These are phyloP conservation scores for Extremus antarcticus DNA, from an alignment of 495 filamentous ascomycete species.

Conservation along the genomic window DNA sequence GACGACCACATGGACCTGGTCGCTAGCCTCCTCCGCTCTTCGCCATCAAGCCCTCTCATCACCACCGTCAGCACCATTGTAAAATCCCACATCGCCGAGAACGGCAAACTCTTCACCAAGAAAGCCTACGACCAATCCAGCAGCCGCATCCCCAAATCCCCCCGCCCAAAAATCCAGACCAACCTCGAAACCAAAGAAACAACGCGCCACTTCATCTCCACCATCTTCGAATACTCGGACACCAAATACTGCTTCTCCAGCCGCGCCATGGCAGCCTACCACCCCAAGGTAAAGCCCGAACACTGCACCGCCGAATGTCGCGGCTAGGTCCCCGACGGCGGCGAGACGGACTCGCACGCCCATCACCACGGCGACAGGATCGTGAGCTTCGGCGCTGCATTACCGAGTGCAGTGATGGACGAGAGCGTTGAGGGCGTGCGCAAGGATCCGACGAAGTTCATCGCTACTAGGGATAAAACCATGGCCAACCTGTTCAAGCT, in stretches of 20 bases:
- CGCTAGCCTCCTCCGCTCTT: background rate
- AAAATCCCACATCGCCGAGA: background rate
- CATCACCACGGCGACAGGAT: background rate
- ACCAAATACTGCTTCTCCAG: slow-evolving; percentile 2
- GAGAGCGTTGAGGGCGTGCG: background rate
- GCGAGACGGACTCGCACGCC: background rate
- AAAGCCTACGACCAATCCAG: slow-evolving; percentile 9
- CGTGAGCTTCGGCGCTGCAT: background rate
- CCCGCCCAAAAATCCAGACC: background rate
- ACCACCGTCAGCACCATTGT: background rate
- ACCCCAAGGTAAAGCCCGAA: background rate
- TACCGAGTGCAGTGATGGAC: background rate
- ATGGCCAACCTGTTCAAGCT: background rate
- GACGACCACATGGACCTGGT: background rate
- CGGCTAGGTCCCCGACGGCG: background rate
- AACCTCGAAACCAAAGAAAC: background rate
- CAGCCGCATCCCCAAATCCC: slow-evolving; percentile 3
- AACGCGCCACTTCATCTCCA: background rate
- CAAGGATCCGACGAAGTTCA: background rate
- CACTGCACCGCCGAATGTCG: background rate
- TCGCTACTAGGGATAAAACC: background rate
- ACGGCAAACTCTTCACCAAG: slow-evolving; percentile 1
- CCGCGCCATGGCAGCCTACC: background rate
- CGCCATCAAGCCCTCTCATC: background rate
- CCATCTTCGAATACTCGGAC: background rate